Percentiles rank a stretch among this genome's conserved stretches.
These are phyloP conservation scores for Fraxinus floribunda DNA, from an alignment of 305 asterid species.

Conservation along the genomic window DNA sequence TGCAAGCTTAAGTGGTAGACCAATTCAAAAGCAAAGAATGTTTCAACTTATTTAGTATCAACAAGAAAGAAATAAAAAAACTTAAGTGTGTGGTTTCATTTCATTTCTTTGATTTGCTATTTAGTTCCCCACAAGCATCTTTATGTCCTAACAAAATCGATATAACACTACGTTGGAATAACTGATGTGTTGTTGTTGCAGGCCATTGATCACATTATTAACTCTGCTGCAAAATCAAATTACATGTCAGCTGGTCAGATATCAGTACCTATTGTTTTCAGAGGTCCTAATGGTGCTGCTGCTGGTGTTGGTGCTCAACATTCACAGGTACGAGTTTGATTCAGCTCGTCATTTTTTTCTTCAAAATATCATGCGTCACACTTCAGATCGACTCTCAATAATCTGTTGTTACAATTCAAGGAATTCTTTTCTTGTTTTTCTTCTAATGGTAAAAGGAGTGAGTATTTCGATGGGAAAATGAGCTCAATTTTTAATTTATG, in stretches of 20 bases:
- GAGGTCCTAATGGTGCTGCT: constrained; percentile 61
- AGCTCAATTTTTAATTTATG: not conserved
- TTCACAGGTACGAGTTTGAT: constrained; percentile 38
- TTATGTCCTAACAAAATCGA: not conserved
- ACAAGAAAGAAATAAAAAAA: not conserved
- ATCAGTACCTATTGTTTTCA: constrained; percentile 51
- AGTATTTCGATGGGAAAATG: not conserved
- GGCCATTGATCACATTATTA: constrained; percentile 55
- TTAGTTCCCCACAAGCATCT: not conserved
- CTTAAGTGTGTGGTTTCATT: not conserved
- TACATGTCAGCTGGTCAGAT: constrained; percentile 57
- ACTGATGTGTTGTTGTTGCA: constrained; percentile 16
- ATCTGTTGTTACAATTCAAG: not conserved
- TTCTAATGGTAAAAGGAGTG: not conserved
- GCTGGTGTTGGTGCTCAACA: constrained; percentile 61
- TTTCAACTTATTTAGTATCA: not conserved
- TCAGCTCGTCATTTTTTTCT: not conserved
- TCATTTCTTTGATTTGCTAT: not conserved
- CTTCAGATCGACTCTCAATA: not conserved
- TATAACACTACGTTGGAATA: not conserved
- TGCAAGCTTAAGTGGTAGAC: not conserved
- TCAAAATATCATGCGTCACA: not conserved
- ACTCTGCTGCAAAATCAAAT: constrained; percentile 57
- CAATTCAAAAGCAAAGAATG: not conserved
- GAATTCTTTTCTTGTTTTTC: not conserved